A percentile compares a stretch with the other conserved stretches of the same genome.
These are phyloP conservation scores for Neofusicoccum kwambonambiense DNA, from an alignment of 2,329 filamentous ascomycete species.

Conservation along the genomic window DNA sequence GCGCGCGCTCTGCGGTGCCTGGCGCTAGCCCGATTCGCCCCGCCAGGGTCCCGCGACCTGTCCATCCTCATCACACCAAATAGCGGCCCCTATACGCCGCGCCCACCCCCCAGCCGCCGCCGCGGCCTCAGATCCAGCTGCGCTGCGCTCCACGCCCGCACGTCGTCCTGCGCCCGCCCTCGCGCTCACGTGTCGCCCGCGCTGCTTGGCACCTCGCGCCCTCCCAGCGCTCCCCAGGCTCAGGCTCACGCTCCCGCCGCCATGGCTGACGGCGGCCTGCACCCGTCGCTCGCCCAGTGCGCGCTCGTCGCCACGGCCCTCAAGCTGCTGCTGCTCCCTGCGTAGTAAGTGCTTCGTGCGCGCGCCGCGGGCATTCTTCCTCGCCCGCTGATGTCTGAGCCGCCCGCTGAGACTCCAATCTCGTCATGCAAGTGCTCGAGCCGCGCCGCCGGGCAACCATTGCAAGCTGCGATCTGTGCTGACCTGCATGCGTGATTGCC, in stretches of 20 bases:
- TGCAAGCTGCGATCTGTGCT: background rate
- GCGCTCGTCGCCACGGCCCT: constrained; percentile 82
- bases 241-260: background rate
- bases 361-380: background rate
- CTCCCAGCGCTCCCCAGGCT: too few species aligned
- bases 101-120: background rate
- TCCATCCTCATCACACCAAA: constrained; percentile 8
- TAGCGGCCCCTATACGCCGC: constrained; percentile 10
- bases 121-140: constrained; percentile 1
- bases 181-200: constrained; percentile 1
- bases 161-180: background rate
- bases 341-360: constrained; percentile 67
- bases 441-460: constrained; percentile 11
- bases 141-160: background rate
- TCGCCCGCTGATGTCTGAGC: background rate
- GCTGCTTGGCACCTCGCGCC: background rate
- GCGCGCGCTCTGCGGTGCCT: background rate
- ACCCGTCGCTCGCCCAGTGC: constrained; percentile 86
- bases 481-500: constrained; percentile 6
- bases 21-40: background rate
- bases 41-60: background rate
- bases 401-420: constrained; percentile 8
- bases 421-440: constrained; percentile 1
- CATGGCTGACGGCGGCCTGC: constrained; percentile 40
- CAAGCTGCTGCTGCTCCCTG: constrained; percentile 88